These are phyloP conservation scores for Crithidia acanthocephali DNA, from an alignment of 208 protist species.

Conservation along the genomic window DNA sequence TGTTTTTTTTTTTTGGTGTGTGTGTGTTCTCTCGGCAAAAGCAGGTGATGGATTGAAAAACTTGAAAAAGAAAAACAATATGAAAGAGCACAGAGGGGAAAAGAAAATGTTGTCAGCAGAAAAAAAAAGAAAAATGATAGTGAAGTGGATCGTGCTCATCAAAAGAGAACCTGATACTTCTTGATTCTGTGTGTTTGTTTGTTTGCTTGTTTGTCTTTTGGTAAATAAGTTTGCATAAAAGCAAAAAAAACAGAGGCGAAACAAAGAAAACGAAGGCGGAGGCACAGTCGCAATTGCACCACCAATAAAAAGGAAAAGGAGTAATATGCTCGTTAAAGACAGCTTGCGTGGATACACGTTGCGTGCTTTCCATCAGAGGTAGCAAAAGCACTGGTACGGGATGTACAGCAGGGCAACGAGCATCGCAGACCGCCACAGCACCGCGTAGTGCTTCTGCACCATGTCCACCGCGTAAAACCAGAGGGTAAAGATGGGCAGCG, in stretches of 20 bases:
- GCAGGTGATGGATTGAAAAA: too few species aligned
- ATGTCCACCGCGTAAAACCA: constrained; percentile 53
- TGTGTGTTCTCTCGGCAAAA: too few species aligned
- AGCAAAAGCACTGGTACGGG: constrained; percentile 8
- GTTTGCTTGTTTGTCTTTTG: too few species aligned
- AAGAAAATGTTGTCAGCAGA: background rate
- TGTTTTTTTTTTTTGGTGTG: too few species aligned
- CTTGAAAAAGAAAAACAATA: background rate
- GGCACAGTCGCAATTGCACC: too few species aligned
- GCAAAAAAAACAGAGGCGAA: too few species aligned
- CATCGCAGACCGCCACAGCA: constrained; percentile 29
- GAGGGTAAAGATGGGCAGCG: constrained; percentile 49
- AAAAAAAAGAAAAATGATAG: constrained; percentile 18
- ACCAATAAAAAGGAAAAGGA: background rate
- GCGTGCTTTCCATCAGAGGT: background rate
- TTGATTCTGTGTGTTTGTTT: too few species aligned
- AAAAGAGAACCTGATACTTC: background rate
- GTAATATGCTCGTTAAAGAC: too few species aligned
- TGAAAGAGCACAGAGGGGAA: background rate
- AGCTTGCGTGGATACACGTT: too few species aligned
- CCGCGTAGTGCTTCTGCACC: constrained; percentile 26
- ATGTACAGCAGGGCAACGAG: constrained; percentile 29
- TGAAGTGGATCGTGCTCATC: background rate
- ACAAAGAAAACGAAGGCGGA: too few species aligned
- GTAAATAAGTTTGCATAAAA: too few species aligned